Percentiles rank a stretch among this genome's conserved stretches.
These are phyloP conservation scores for Annulohypoxylon stygium DNA, from an alignment of 495 filamentous ascomycete species.

Conservation along the genomic window DNA sequence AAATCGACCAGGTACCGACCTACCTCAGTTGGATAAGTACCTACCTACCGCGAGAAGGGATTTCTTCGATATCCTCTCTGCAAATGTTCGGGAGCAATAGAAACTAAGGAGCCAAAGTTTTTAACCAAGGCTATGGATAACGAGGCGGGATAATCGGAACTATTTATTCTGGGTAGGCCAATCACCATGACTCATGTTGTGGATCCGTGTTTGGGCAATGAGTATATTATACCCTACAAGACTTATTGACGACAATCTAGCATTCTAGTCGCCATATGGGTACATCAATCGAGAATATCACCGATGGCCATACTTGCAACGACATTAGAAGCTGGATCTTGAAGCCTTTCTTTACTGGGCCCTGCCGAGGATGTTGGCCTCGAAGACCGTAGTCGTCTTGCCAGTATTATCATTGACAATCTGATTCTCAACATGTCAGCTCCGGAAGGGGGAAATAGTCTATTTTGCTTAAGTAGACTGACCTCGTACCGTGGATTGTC, in stretches of 20 bases:
- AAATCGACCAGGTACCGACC: neutral
- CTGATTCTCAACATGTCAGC: constrained; percentile 29
- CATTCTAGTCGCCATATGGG: neutral
- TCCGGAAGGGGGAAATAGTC: neutral
- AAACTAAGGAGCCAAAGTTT: neutral
- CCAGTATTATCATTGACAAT: constrained; percentile 57
- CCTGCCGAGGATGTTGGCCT: constrained; percentile 53
- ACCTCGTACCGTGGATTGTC: constrained; percentile 57
- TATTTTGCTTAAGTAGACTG: neutral
- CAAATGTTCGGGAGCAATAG: neutral
- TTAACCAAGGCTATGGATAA: neutral
- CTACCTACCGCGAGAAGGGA: too few species aligned
- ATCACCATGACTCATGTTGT: constrained; percentile 8
- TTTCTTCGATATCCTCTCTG: neutral
- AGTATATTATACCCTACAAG: constrained; percentile 1
- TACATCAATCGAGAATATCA: neutral
- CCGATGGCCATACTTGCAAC: neutral
- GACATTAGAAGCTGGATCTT: neutral
- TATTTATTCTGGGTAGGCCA: neutral
- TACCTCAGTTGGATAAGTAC: neutral
- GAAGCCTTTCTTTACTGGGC: constrained; percentile 14
- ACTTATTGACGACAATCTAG: neutral
- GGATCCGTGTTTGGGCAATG: neutral
- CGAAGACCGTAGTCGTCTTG: constrained; percentile 54
- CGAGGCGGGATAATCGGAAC: neutral